phyloP scores from a whole-genome alignment of 345 rosid species.

The Gossypium herbaceum region DNA sequence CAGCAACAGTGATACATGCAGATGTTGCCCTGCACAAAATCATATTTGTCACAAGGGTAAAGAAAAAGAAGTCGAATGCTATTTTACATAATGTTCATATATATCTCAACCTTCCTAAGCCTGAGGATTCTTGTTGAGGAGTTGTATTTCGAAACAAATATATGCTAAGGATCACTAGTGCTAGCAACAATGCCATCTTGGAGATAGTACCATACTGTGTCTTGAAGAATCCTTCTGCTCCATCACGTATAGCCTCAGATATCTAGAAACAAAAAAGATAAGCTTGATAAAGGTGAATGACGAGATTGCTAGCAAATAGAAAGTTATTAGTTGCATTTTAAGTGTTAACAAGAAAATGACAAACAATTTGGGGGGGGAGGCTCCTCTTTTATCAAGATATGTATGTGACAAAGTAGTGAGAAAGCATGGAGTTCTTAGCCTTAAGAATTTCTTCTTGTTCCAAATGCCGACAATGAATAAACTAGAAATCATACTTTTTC shows the following conservation, averaged over 20 bases:
- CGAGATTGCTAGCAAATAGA: not conserved
- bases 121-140: slow-evolving; percentile 97
- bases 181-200: slow-evolving; percentile 92
- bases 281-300: slow-evolving; percentile 24
- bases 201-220: slow-evolving; percentile 96
- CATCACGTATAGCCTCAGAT: slow-evolving; percentile 99
- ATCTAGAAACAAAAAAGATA: slow-evolving; percentile 51
- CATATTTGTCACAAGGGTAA: slow-evolving; percentile 14
- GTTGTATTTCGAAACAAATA: slow-evolving; percentile 81
- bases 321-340: not conserved
- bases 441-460: not conserved
- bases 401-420: not conserved
- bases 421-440: not conserved
- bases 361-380: not conserved
- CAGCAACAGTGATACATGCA: slow-evolving; percentile 86
- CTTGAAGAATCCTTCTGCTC: slow-evolving; percentile 98
- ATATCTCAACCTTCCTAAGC: slow-evolving; percentile 72
- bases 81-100: not conserved
- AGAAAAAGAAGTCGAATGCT: slow-evolving; percentile 11
- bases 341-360: not conserved
- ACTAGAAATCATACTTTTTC: not conserved
- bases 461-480: not conserved
- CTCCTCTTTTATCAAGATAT: not conserved
- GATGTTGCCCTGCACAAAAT: slow-evolving; percentile 58
- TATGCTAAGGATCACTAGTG: slow-evolving; percentile 76